These are phyloP conservation scores for Epichloe scottii DNA, from an alignment of 2,329 filamentous ascomycete species.

Conservation along the genomic window DNA sequence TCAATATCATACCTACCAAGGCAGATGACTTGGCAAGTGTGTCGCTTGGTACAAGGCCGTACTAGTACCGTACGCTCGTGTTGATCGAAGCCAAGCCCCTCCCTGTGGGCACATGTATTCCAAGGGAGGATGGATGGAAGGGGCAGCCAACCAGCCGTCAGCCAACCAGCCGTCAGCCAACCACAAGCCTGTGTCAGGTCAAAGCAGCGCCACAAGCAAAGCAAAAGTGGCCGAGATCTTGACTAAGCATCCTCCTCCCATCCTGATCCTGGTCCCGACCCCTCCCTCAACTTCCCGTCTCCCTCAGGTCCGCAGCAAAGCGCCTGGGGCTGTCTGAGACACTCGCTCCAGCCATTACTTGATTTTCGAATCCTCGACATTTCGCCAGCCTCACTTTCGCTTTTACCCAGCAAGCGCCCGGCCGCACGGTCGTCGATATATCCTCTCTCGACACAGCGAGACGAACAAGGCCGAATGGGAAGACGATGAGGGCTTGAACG, in stretches of 20 bases:
- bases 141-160: constrained; percentile 1
- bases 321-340: neutral
- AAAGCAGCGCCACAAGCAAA: neutral
- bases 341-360: neutral
- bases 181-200: neutral
- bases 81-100: too few species aligned
- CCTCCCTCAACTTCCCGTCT: neutral
- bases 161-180: neutral
- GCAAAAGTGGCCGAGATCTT: neutral
- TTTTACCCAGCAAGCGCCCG: neutral
- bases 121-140: neutral
- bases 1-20: too few species aligned
- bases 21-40: too few species aligned
- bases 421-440: neutral
- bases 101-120: neutral
- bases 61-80: too few species aligned
- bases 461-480: neutral
- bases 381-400: neutral
- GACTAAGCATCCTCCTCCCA: neutral
- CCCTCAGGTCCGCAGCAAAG: neutral
- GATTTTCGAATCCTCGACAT: neutral
- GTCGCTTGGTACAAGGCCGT: too few species aligned
- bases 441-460: neutral
- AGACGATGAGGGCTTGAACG: neutral
- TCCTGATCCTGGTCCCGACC: neutral